Base-by-base conservation (phyloP, 2,329 filamentous ascomycete genomes). In the Hymenoscyphus linearis region DNA sequence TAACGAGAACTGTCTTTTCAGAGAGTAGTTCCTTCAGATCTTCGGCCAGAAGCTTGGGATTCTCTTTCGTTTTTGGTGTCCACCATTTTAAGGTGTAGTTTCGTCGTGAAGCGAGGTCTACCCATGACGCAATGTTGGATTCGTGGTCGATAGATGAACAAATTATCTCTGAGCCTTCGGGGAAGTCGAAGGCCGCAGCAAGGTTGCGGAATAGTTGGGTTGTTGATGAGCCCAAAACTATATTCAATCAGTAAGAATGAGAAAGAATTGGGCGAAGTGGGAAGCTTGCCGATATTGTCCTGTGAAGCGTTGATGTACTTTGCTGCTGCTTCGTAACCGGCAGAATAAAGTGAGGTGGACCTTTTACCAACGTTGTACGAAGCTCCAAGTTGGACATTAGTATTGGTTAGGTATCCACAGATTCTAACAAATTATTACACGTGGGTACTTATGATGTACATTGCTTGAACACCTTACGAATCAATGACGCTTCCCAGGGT, bases 171-270 rank as follows among this genome's bases (percentile, higher is more conserved):
- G 86, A 84, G 52, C 84, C 84, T 1, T 77, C 71, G 12, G 76
- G 68, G 69, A 87, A 83, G 12, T 72, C 68, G 4, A 88, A 73
- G 2, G 82, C 76, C 25, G 78, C 78, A 0, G 84, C 82, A 16
- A 92, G 80, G 71, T 92, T 93, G 66, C 88, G 84, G 68, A 91
- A 84, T 10, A 92, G 81, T 70, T 91, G 89, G 0, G 90, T 93
- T 0, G 89, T 90, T 1, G 89, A 90, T 0, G 86, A 76, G 1
- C 89, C 89, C 59, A 91, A 80, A 53, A 89, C 88, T 85, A 53
- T 22, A 34, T 16, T 55, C 65, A 62, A 37, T 47, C 53, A 36
- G 18, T n/a, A 34, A 50, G 31, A 25, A 2, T 50, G 34, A 27
- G 14, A 36, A 18, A 56, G 22, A 16, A 3, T 37, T 4, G 36